Base-by-base conservation (phyloP, 345 rosid genomes). In the Ricinus communis region DNA sequence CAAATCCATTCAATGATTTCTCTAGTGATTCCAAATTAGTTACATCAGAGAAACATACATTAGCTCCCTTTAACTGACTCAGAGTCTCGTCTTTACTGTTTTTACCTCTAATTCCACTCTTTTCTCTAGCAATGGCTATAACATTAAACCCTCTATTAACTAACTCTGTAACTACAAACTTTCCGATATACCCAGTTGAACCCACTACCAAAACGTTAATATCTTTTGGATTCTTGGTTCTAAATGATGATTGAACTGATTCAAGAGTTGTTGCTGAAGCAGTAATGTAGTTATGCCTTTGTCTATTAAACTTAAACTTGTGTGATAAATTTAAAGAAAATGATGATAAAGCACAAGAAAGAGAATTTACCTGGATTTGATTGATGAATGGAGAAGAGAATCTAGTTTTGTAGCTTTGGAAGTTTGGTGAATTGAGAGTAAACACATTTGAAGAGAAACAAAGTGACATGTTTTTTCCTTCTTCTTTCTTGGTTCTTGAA, bases 121-220 rank as follows among this genome's bases (percentile, higher is more conserved):
- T 90, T 75, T 88, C 97, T 71, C 98, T 86, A n/a, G 96, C 88
- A 12, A 91, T 73, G 1, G 96, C 96, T 27, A 83, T 80, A 53
- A 91, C 96, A 80, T 86, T 94, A 77, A 91, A 94, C 30, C 97
- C 95, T 80, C 93, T 88, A 31, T 75, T 79, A 58, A 90, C 82
- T 65, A 94, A 77, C 83, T 91, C 95, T 62, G 79, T 83, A 24
- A 87, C 95, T 24, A 91, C 97, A 81, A 94, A 91, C 66, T 86
- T 91, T 5, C 98, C 98, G 24, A 94, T 88, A 73, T 94, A 94
- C 47, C 97, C 98, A 43, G 98, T 94, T 18, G 98, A 91, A 74
- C 97, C 98, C 80, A 85, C 92, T 5, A 90, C 91, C 66, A 91
- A 66, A 55, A 94, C 69, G 74, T 94, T 94, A 50, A 91, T 75